These are phyloP conservation scores for Hypoxylon lenormandii DNA, from an alignment of 495 filamentous ascomycete genomes.

Conservation along the genomic window DNA sequence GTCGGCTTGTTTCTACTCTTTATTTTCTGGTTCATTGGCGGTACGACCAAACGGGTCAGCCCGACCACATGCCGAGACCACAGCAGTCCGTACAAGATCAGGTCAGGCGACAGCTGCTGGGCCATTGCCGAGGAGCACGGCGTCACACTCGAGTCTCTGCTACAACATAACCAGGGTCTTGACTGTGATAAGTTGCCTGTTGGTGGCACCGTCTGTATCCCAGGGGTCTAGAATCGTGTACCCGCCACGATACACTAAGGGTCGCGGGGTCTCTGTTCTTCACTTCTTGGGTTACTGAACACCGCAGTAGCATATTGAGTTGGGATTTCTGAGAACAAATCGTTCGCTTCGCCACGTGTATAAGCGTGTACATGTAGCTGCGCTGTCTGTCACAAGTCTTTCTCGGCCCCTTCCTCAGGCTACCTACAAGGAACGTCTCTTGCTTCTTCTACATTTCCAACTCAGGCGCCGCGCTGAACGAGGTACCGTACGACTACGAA, in stretches of 20 bases:
- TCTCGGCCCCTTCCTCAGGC: slow-evolving; percentile 14
- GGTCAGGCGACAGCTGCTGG: slow-evolving; percentile 51
- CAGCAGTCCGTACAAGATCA: slow-evolving; percentile 41
- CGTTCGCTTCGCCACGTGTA: slow-evolving; percentile 10
- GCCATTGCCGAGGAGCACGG: slow-evolving; percentile 44
- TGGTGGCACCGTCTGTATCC: slow-evolving; percentile 47
- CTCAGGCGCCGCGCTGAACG: too few relatives aligned
- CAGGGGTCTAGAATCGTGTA: slow-evolving; percentile 31
- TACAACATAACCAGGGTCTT: slow-evolving; percentile 43
- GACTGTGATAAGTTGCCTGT: slow-evolving; percentile 48
- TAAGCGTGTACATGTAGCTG: slow-evolving; percentile 12
- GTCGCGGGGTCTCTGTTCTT: slow-evolving; percentile 20
- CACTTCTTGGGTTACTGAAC: slow-evolving; percentile 5
- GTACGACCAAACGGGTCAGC: slow-evolving; percentile 24
- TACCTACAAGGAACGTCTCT: slow-evolving; percentile 1
- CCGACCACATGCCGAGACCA: slow-evolving; percentile 34
- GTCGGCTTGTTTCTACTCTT: slow-evolving; percentile 50
- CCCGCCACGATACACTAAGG: slow-evolving; percentile 17
- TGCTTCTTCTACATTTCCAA: slow-evolving; percentile 2
- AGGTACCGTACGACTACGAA: neutral
- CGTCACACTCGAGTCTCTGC: slow-evolving; percentile 47
- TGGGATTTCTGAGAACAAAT: slow-evolving; percentile 2
- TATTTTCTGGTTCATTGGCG: slow-evolving; percentile 47
- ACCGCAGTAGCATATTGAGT: slow-evolving; percentile 8
- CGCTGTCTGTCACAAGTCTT: slow-evolving; percentile 18